Percentiles rank a stretch among this genome's conserved stretches.
Evolutionary conservation across 768 basidiomycete genomes (phyloP).

Genomic region (Mrakia hoshinonis): DNA sequence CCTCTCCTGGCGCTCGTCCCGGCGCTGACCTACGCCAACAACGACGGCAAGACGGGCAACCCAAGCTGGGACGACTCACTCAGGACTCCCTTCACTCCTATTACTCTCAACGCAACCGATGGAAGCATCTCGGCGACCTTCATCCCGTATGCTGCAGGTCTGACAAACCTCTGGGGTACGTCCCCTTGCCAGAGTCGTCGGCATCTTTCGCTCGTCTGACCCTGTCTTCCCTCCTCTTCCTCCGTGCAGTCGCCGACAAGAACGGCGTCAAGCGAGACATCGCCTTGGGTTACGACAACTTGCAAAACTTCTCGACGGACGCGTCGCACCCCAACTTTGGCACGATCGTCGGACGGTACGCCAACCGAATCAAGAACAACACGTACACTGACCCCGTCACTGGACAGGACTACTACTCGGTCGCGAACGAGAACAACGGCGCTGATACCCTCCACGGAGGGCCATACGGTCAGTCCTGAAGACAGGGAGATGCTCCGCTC

Average conservation of each 20-base stretch:
- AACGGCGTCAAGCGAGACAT: constrained; percentile 10
- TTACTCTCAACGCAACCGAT: constrained; percentile 10
- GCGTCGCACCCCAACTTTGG: constrained; percentile 21
- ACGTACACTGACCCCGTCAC: constrained; percentile 11
- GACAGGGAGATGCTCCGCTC: too few relatives aligned
- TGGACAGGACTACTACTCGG: neutral
- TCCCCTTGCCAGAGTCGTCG: too few relatives aligned
- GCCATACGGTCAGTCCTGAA: constrained; percentile 5
- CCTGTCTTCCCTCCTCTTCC: neutral
- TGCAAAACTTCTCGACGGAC: neutral
- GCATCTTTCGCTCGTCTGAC: too few relatives aligned
- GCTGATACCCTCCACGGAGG: constrained; percentile 17
- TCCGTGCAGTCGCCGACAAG: neutral
- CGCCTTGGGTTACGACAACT: constrained; percentile 25
- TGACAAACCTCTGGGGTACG: neutral
- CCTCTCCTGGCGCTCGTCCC: neutral
- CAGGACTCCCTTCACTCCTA: constrained; percentile 17
- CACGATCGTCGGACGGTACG: constrained; percentile 22
- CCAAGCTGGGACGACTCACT: constrained; percentile 19
- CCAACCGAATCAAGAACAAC: constrained; percentile 23
- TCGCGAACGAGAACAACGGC: constrained; percentile 22
- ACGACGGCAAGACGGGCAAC: neutral
- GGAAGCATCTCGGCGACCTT: constrained; percentile 12
- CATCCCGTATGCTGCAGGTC: constrained; percentile 17
- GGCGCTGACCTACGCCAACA: neutral